Conservation (phyloP, 768 basidiomycete species). For the Boletus sp. region DNA sequence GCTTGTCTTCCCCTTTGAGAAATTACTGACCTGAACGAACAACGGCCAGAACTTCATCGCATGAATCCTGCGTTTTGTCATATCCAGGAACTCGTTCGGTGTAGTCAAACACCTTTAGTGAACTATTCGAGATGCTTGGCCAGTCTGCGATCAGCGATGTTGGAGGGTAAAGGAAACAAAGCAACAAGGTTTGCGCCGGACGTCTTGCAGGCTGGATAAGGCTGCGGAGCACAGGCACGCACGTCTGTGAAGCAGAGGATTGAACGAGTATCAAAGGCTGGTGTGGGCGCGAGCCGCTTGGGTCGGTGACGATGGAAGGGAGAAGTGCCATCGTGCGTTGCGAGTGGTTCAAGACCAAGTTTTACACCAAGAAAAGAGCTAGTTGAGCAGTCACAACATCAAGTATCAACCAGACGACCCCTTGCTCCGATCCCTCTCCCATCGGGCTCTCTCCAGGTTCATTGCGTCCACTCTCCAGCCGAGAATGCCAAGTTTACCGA, state of each 20-base stretch:
- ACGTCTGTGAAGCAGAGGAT: constrained; percentile 56
- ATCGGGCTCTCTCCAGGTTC: constrained; percentile 42
- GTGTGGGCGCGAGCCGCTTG: constrained; percentile 21
- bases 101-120: constrained; percentile 47
- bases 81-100: constrained; percentile 54
- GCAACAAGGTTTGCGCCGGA: constrained; percentile 38
- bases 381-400: not conserved
- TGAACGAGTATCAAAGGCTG: constrained; percentile 54
- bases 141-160: constrained; percentile 38
- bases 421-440: constrained; percentile 36
- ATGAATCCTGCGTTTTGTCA: constrained; percentile 33
- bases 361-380: not conserved
- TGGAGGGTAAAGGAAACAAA: constrained; percentile 57
- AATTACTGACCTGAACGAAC: constrained; percentile 37
- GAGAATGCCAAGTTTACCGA: constrained; percentile 49
- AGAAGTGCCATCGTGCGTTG: constrained; percentile 26
- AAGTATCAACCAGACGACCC: constrained; percentile 4
- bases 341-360: not conserved
- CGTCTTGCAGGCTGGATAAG: constrained; percentile 34
- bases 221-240: constrained; percentile 51
- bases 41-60: constrained; percentile 38
- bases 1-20: not conserved
- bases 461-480: constrained; percentile 52
- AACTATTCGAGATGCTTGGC: constrained; percentile 17
- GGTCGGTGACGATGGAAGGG: constrained; percentile 27